These are phyloP conservation scores for Venturia effusa DNA, from an alignment of 2,329 filamentous ascomycete species.

Conservation along the genomic window DNA sequence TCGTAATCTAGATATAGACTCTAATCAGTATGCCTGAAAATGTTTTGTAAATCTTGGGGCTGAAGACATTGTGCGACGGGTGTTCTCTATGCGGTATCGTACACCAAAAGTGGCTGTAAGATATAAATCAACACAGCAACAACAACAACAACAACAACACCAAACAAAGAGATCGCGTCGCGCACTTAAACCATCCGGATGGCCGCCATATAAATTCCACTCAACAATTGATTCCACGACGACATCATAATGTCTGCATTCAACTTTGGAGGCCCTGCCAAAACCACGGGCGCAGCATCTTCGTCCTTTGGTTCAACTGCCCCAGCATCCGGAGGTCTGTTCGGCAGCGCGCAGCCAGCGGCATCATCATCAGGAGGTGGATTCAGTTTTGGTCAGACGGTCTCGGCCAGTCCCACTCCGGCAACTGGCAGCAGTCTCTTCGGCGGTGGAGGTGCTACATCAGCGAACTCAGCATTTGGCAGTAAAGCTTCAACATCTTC, in stretches of 20 bases:
- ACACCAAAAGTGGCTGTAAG: no score
- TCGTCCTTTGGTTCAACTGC: constrained; percentile 24
- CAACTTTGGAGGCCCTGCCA: constrained; percentile 9
- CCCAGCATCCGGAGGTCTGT: constrained; percentile 25
- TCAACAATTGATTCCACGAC: neutral
- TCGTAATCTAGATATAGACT: no score
- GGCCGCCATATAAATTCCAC: neutral
- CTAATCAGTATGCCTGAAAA: no score
- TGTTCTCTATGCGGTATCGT: no score
- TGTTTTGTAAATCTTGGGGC: no score
- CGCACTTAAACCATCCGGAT: neutral
- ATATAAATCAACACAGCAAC: no score
- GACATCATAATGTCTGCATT: neutral
- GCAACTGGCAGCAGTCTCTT: neutral
- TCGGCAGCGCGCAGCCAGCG: constrained; percentile 25
- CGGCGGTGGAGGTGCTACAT: constrained; percentile 4
- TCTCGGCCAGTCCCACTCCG: neutral
- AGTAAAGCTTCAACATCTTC: neutral
- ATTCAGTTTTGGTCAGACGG: neutral
- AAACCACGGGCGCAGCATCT: constrained; percentile 13
- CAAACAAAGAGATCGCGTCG: neutral
- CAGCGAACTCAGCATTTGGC: constrained; percentile 8
- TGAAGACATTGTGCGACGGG: no score
- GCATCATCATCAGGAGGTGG: neutral
- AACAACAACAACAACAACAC: neutral